A percentile compares a stretch with the other conserved stretches of the same genome.
phyloP scores from a whole-genome alignment of 495 filamentous ascomycete species.

The Podospora pseudoanserina region DNA sequence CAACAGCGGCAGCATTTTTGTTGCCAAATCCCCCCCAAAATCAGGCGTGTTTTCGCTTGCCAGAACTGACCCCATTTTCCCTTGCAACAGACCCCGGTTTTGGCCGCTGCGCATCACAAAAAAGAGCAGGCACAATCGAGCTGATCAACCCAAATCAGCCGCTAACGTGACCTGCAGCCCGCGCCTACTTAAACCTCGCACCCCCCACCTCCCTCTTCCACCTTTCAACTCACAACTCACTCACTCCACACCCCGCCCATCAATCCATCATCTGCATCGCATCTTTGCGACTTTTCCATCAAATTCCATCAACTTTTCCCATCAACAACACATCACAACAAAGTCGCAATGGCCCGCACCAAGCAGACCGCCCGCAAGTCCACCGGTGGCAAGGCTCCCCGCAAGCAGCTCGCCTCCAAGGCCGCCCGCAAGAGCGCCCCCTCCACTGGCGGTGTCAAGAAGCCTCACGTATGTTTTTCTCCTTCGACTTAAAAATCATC shows the following conservation, averaged over 20 bases:
- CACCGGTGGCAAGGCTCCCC: conserved; percentile 98
- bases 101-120: conserved; percentile 25
- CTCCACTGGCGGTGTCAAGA: conserved; percentile 85
- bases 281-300: conserved; percentile 25
- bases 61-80: conserved; percentile 28
- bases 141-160: conserved; percentile 42
- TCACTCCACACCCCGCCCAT: conserved; percentile 27
- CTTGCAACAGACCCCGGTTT: conserved; percentile 37
- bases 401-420: conserved; percentile 82
- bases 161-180: conserved; percentile 29
- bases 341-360: conserved; percentile 87
- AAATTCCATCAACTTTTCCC: conserved; percentile 42
- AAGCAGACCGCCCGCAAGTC: conserved; percentile 99
- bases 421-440: conserved; percentile 54
- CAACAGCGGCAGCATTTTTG: conserved; percentile 14
- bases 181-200: conserved; percentile 45
- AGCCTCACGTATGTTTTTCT: conserved; percentile 65
- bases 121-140: conserved; percentile 33
- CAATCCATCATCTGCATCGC: conserved; percentile 38
- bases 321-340: conserved; percentile 46
- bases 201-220: conserved; percentile 48
- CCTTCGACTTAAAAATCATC: too few relatives aligned
- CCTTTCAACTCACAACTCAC: conserved; percentile 43
- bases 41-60: conserved; percentile 27
- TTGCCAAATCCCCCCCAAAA: conserved; percentile 31